These are phyloP conservation scores for Fusarium burgessii DNA, from an alignment of 2,329 filamentous ascomycete genomes.

Conservation along the genomic window DNA sequence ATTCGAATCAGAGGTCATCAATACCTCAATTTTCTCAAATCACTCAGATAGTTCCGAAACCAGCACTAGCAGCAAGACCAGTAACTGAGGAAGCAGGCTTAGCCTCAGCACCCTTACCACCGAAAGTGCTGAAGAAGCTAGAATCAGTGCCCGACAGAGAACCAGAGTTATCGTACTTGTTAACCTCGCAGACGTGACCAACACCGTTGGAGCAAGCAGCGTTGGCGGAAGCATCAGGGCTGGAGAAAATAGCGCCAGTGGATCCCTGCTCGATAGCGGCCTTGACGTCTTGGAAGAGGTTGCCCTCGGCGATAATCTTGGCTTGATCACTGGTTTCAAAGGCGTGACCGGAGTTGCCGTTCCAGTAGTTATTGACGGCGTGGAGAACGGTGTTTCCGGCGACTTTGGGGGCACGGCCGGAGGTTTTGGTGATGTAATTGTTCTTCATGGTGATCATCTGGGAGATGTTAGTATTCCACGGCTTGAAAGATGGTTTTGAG, in stretches of 20 bases:
- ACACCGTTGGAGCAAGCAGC: slow-evolving; percentile 58
- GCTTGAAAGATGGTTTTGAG: fast-evolving
- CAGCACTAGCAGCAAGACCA: slow-evolving; percentile 56
- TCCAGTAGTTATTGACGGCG: slow-evolving; percentile 73
- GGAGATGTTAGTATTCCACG: not conserved
- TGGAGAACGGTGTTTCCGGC: slow-evolving; percentile 67
- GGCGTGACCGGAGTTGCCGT: slow-evolving; percentile 65
- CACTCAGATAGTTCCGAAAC: slow-evolving; percentile 58
- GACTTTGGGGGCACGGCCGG: slow-evolving; percentile 68
- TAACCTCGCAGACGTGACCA: slow-evolving; percentile 63
- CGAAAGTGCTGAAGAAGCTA: slow-evolving; percentile 62
- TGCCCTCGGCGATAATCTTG: slow-evolving; percentile 66
- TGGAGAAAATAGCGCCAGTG: slow-evolving; percentile 51
- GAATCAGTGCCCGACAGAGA: slow-evolving; percentile 57
- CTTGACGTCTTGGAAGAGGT: slow-evolving; percentile 67
- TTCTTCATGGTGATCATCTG: slow-evolving; percentile 65
- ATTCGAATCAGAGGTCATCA: not conserved
- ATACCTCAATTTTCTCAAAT: not conserved
- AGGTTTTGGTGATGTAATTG: slow-evolving; percentile 71
- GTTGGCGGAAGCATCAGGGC: slow-evolving; percentile 51
- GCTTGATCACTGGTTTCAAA: slow-evolving; percentile 63
- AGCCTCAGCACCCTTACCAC: slow-evolving; percentile 63
- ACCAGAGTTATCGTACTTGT: slow-evolving; percentile 59
- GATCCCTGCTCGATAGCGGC: slow-evolving; percentile 53
- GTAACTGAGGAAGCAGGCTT: slow-evolving; percentile 49